These are phyloP conservation scores for Phytopythium aichiense DNA, from an alignment of 352 stramenopile genomes.

Conservation along the genomic window DNA sequence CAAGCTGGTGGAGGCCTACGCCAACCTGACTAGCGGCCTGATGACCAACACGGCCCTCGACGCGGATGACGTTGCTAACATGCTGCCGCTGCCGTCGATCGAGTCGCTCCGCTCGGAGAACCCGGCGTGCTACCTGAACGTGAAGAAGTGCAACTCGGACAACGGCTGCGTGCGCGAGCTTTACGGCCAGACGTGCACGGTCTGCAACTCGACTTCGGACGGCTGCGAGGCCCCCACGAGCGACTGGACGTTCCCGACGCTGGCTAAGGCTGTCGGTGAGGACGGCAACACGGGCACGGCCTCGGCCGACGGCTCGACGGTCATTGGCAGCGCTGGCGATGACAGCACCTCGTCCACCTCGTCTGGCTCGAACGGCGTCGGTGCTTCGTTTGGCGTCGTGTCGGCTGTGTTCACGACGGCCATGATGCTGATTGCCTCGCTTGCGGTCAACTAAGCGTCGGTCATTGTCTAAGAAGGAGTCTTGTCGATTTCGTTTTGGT, in stretches of 20 bases:
- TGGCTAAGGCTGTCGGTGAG: constrained; percentile 44
- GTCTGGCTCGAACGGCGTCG: constrained; percentile 14
- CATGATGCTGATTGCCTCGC: constrained; percentile 22
- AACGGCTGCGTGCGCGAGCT: constrained; percentile 56
- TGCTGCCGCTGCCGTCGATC: constrained; percentile 48
- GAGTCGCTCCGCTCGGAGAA: constrained; percentile 47
- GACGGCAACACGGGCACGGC: constrained; percentile 44
- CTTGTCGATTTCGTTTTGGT: constrained; percentile 1
- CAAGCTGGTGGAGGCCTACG: constrained; percentile 53
- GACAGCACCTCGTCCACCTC: not conserved
- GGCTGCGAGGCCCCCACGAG: constrained; percentile 36
- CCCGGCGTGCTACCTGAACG: constrained; percentile 63
- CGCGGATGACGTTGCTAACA: constrained; percentile 28
- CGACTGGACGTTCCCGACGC: constrained; percentile 42
- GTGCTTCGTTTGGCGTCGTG: constrained; percentile 14
- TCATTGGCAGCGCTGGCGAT: constrained; percentile 11
- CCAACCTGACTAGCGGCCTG: constrained; percentile 38
- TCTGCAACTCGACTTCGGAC: constrained; percentile 36
- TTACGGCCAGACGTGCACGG: constrained; percentile 56
- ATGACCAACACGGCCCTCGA: constrained; percentile 32
- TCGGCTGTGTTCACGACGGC: constrained; percentile 24
- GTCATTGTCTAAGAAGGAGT: constrained; percentile 1
- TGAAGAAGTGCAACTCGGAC: constrained; percentile 48
- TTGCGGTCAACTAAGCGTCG: constrained; percentile 21
- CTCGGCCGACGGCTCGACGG: constrained; percentile 25